Conservation (phyloP, 768 basidiomycete genomes). For the Lentinula guzmanii region DNA sequence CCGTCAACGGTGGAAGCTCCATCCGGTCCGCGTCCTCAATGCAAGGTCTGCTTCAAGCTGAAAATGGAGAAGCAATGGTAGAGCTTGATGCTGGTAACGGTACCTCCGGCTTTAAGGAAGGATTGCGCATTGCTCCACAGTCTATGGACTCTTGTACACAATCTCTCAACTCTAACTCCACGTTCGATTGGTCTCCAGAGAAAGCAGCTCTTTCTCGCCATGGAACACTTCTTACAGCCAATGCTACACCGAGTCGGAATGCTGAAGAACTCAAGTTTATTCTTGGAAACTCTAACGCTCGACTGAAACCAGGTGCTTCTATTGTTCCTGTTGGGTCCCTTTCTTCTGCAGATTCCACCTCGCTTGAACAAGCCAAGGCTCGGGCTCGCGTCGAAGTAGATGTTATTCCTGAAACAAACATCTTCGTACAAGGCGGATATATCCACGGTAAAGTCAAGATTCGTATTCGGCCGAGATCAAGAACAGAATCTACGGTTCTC, state of each 20-base stretch:
- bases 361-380: constrained; percentile 66
- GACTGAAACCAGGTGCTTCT: constrained; percentile 47
- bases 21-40: constrained; percentile 33
- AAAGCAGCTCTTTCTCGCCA: constrained; percentile 30
- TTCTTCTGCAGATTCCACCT: constrained; percentile 23
- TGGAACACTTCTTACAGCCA: constrained; percentile 48
- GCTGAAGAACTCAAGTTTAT: constrained; percentile 55
- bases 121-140: constrained; percentile 30
- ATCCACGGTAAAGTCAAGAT: constrained; percentile 68
- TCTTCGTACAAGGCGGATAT: constrained; percentile 73
- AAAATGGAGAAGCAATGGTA: constrained; percentile 42
- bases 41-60: constrained; percentile 41
- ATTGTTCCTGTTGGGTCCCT: constrained; percentile 24
- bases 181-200: neutral
- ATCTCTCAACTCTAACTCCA: constrained; percentile 2
- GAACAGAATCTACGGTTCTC: constrained; percentile 52
- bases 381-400: constrained; percentile 79
- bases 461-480: constrained; percentile 47
- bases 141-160: constrained; percentile 23
- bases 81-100: constrained; percentile 31
- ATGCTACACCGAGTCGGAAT: constrained; percentile 42
- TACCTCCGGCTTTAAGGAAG: constrained; percentile 32
- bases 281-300: constrained; percentile 55
- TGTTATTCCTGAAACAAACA: constrained; percentile 67
- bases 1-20: constrained; percentile 7